A percentile compares a stretch with the other conserved stretches of the same genome.
Evolutionary conservation across 2,329 filamentous ascomycete genomes (phyloP).

Genomic region (Xylariaceae sp.): DNA sequence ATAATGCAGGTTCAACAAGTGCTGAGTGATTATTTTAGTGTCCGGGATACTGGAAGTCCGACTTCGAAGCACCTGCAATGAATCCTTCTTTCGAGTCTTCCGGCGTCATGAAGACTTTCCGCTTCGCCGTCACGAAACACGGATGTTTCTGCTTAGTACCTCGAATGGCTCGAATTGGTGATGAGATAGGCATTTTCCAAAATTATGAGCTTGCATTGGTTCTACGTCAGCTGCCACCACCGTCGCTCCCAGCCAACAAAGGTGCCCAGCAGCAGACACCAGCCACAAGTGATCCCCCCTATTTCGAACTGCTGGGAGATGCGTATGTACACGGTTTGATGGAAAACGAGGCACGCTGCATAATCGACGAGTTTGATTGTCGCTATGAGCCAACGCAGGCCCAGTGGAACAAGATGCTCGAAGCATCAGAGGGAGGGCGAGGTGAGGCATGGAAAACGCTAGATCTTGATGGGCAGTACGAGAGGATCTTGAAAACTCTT

Average conservation of each 20-base stretch:
- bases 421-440: constrained; percentile 21
- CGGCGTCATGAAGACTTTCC: constrained; percentile 19
- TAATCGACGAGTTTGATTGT: constrained; percentile 33
- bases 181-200: constrained; percentile 30
- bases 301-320: constrained; percentile 34
- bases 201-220: constrained; percentile 23
- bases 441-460: constrained; percentile 31
- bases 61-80: not conserved
- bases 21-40: constrained; percentile 1
- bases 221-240: constrained; percentile 14
- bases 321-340: constrained; percentile 36
- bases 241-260: not conserved
- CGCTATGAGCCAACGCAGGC: constrained; percentile 25
- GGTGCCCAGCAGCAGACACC: not conserved
- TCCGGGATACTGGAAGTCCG: constrained; percentile 19
- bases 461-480: constrained; percentile 26
- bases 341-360: constrained; percentile 33
- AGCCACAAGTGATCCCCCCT: constrained; percentile 2
- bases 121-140: constrained; percentile 32
- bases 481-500: constrained; percentile 30
- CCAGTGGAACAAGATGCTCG: constrained; percentile 21
- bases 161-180: constrained; percentile 16
- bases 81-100: constrained; percentile 26
- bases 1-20: not conserved
- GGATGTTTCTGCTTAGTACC: constrained; percentile 36